A percentile compares a stretch with the other conserved stretches of the same genome.
Evolutionary conservation across 1,284 basidiomycete species (phyloP).

Genomic region (Mycena citricolor): DNA sequence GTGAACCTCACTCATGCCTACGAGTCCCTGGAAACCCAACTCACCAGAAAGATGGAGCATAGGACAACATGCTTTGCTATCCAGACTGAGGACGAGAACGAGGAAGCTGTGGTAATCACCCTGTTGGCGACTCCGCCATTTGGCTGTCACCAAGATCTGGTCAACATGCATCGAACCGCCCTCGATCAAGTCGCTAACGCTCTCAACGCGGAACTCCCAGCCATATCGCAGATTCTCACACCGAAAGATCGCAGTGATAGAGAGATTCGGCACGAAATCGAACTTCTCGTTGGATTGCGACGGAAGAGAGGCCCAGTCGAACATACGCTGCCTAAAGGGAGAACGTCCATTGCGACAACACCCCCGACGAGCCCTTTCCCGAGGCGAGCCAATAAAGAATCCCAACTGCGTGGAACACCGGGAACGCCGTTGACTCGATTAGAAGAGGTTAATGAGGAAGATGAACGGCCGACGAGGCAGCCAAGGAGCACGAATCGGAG

Average conservation of each 20-base stretch:
- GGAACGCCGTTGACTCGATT: constrained; percentile 30
- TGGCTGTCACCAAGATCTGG: constrained; percentile 62
- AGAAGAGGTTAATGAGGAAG: constrained; percentile 34
- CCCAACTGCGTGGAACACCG: constrained; percentile 24
- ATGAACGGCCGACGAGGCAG: constrained; percentile 27
- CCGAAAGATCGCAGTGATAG: constrained; percentile 33
- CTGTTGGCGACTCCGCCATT: constrained; percentile 50
- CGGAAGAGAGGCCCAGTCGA: constrained; percentile 19
- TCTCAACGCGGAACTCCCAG: constrained; percentile 50
- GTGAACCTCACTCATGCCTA: too few species aligned
- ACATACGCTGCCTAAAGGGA: too few species aligned
- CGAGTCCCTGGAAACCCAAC: too few species aligned
- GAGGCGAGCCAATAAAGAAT: constrained; percentile 21
- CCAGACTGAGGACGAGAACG: constrained; percentile 49
- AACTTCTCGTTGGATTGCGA: constrained; percentile 52
- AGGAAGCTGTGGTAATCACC: constrained; percentile 57
- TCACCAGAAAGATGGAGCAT: too few species aligned
- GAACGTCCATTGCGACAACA: constrained; percentile 10
- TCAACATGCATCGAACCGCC: constrained; percentile 49
- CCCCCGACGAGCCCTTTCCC: constrained; percentile 33
- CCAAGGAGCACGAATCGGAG: constrained; percentile 23
- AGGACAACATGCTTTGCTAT: constrained; percentile 40
- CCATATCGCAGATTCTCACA: constrained; percentile 43
- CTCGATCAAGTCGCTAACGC: constrained; percentile 45
- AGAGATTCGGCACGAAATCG: constrained; percentile 47